Percentiles rank a stretch among this genome's conserved stretches.
phyloP scores from a whole-genome alignment of 2,329 filamentous ascomycete species.

The Ceratocystis lukuohia region DNA sequence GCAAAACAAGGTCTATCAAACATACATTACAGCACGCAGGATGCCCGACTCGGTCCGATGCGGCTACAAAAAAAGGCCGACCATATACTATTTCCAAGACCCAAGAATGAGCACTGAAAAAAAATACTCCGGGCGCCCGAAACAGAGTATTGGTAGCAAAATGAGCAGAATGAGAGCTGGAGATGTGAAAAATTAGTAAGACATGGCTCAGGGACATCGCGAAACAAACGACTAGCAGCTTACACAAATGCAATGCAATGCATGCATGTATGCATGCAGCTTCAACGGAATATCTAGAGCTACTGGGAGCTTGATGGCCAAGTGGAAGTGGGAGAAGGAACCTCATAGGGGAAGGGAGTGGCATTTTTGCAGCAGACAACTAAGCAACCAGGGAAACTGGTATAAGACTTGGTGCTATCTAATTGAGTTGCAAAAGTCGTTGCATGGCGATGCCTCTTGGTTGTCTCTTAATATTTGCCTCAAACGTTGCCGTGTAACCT shows the following conservation, averaged over 20 bases:
- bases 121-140: background rate
- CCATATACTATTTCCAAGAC: background rate
- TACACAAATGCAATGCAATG: background rate
- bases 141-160: background rate
- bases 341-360: no score
- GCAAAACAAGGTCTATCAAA: background rate
- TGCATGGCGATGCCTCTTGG: no score
- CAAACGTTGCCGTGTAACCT: background rate
- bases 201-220: slow-evolving; percentile 7
- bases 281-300: background rate
- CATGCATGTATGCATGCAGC: background rate
- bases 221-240: background rate
- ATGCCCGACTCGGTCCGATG: slow-evolving; percentile 13
- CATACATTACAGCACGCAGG: background rate
- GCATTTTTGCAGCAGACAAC: no score
- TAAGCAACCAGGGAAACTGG: no score
- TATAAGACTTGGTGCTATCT: no score
- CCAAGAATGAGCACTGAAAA: background rate
- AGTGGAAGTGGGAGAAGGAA: no score
- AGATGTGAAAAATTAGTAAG: background rate
- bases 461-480: background rate
- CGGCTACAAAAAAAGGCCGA: background rate
- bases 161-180: background rate
- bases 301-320: no score
- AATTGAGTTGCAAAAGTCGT: no score